A percentile compares a stretch with the other conserved stretches of the same genome.
Evolutionary conservation across 1,284 basidiomycete genomes (phyloP).

Genomic region (Pterulicium gracile): DNA sequence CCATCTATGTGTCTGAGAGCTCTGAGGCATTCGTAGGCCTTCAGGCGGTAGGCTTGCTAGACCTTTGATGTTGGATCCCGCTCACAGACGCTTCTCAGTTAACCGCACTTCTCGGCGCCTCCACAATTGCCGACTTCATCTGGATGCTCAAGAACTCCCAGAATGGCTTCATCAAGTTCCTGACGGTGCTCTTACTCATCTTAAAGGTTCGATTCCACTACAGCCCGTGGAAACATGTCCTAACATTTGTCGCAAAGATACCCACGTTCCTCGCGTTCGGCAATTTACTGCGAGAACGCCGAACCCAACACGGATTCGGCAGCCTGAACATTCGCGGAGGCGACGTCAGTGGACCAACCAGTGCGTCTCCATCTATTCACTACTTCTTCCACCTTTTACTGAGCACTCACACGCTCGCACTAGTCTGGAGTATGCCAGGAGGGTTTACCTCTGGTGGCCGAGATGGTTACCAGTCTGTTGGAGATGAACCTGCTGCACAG

Average conservation of each 20-base stretch:
- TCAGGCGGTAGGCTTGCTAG: conserved; percentile 38
- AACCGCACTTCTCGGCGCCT: conserved; percentile 46
- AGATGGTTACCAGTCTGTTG: conserved; percentile 66
- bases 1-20: conserved; percentile 57
- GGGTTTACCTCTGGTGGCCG: conserved; percentile 52
- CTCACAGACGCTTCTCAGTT: conserved; percentile 35
- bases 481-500: conserved; percentile 38
- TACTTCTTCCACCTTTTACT: neutral
- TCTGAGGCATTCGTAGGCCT: conserved; percentile 52
- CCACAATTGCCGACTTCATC: conserved; percentile 57
- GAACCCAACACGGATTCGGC: conserved; percentile 39
- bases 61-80: neutral
- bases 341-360: conserved; percentile 53
- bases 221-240: neutral
- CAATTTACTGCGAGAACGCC: conserved; percentile 47
- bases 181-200: conserved; percentile 49
- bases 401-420: conserved; percentile 6
- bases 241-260: conserved; percentile 20
- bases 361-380: conserved; percentile 25
- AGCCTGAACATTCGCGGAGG: conserved; percentile 41
- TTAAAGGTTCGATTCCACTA: conserved; percentile 41
- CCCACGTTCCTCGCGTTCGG: conserved; percentile 54
- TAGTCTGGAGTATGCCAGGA: conserved; percentile 83
- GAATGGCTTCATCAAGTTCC: conserved; percentile 39
- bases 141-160: conserved; percentile 53